Evolutionary conservation across 805 yeast genomes (phyloP), one percentile per base, ranked within the genome.

Genomic region (Huiozyma sinensis): DNA sequence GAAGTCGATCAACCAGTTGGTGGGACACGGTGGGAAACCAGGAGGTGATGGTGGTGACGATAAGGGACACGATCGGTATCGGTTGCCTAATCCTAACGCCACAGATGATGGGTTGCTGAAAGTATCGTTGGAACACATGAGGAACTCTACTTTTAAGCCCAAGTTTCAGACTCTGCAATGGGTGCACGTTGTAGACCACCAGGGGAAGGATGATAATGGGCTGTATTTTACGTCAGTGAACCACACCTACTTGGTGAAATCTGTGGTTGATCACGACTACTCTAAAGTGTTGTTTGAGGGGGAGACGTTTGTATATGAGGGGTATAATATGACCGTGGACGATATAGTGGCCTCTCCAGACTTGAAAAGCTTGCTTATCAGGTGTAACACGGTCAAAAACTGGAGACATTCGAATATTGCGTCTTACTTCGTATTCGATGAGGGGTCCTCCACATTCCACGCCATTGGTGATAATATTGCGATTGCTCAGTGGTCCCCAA

Each of bases 401-500:
- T 74, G 76, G 76, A 70, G 79, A 58, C 77, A 72, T 46, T 74
- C 78, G 1, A 58, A 67, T 4, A 64, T 62, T 44, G 73, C 71
- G 2, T 48, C 69, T 1, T 71, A 67, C 48, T 73, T 72, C 68
- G 54, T 71, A 6, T 60, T 68, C 42, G 63, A 70, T 44, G 60
- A 68, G 33, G 54, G 50, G 1, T 46, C 52, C 2, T 42, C 50
- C 17, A 39, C 39, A 4, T 51, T 70, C 13, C 44, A 49, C 2
- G 55, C 66, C 27, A 47, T 62, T 27, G 58, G 58, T 28, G 60
- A 60, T 30, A 55, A 60, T 36, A 52, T 69, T 12, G 60, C 81
- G 0, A 48, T 75, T 28, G 84, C 86, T 0, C 58, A 68, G 42
- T 86, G 92, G 83, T 74, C 92, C 4, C 94, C 96, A 32, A 70